A percentile compares a stretch with the other conserved stretches of the same genome.
Conservation (phyloP, 1,284 basidiomycete genomes). For the Marasmius oreades region DNA sequence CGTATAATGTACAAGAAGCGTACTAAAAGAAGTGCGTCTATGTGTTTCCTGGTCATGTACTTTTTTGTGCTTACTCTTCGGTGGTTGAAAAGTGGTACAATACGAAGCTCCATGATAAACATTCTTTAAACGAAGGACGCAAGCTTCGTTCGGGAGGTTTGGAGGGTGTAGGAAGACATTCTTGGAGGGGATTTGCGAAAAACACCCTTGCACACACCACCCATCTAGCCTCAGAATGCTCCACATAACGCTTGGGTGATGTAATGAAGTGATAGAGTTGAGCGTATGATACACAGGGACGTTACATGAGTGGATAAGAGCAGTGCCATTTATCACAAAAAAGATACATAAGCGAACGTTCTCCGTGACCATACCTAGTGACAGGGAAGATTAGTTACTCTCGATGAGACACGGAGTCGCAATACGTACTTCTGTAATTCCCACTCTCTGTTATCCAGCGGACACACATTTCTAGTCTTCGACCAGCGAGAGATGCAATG, state of each 20-base stretch:
- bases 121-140: too few species aligned
- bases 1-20: slow-evolving; percentile 99
- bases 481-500: slow-evolving; percentile 99
- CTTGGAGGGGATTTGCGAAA: too few species aligned
- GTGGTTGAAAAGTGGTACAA: slow-evolving; percentile 66
- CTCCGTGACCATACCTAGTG: neutral
- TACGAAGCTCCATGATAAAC: slow-evolving; percentile 74
- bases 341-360: neutral
- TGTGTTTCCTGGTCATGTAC: slow-evolving; percentile 4
- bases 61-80: slow-evolving; percentile 16
- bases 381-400: neutral
- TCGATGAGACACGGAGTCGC: neutral
- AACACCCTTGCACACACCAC: too few species aligned
- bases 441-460: slow-evolving; percentile 96
- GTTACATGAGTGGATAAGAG: neutral
- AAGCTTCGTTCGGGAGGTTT: too few species aligned
- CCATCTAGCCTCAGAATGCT: too few species aligned
- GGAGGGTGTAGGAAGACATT: too few species aligned
- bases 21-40: slow-evolving; percentile 82
- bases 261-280: too few species aligned
- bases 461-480: slow-evolving; percentile 98
- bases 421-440: slow-evolving; percentile 83
- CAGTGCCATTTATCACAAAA: neutral
- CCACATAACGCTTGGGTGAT: too few species aligned
- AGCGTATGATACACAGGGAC: neutral